Conservation (phyloP, 108 stramenopile genomes). For the Skeletonema tropicum region DNA sequence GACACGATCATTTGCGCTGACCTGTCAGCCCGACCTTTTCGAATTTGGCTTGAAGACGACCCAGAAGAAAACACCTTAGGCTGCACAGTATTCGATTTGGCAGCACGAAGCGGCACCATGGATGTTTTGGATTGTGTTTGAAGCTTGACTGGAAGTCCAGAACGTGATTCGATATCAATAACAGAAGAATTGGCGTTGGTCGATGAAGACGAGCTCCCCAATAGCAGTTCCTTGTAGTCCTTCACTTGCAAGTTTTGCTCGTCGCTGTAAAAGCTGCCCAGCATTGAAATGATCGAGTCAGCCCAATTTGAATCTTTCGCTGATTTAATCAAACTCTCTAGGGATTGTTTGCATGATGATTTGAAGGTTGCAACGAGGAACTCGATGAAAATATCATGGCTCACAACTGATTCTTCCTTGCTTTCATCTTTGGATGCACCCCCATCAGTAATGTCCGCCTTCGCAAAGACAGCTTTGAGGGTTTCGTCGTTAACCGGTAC, state of each 20-base stretch:
- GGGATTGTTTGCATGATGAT: conserved; percentile 24
- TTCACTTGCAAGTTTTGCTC: background rate
- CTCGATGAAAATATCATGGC: conserved; percentile 16
- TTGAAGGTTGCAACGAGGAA: conserved; percentile 22
- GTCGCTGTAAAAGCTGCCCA: conserved; percentile 15
- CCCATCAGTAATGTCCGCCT: background rate
- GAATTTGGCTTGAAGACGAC: conserved; percentile 34
- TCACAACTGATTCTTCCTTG: background rate
- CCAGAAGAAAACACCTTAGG: conserved; percentile 50
- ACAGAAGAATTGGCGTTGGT: background rate
- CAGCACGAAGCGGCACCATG: conserved; percentile 55
- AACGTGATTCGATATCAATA: conserved; percentile 32
- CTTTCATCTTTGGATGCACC: background rate
- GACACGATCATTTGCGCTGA: conserved; percentile 47
- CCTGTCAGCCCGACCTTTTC: conserved; percentile 45
- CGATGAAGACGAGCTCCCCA: background rate
- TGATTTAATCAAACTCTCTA: conserved; percentile 28
- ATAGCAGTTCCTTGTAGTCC: background rate
- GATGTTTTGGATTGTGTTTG: conserved; percentile 13
- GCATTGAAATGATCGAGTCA: conserved; percentile 30
- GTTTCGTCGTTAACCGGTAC: conserved; percentile 43
- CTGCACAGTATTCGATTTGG: conserved; percentile 54
- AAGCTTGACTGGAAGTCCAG: conserved; percentile 40
- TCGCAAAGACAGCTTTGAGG: conserved; percentile 32
- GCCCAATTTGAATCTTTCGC: conserved; percentile 39